A percentile compares a stretch with the other conserved stretches of the same genome.
phyloP scores from a whole-genome alignment of 2,329 filamentous ascomycete genomes.

The Xylariaceae sp. region DNA sequence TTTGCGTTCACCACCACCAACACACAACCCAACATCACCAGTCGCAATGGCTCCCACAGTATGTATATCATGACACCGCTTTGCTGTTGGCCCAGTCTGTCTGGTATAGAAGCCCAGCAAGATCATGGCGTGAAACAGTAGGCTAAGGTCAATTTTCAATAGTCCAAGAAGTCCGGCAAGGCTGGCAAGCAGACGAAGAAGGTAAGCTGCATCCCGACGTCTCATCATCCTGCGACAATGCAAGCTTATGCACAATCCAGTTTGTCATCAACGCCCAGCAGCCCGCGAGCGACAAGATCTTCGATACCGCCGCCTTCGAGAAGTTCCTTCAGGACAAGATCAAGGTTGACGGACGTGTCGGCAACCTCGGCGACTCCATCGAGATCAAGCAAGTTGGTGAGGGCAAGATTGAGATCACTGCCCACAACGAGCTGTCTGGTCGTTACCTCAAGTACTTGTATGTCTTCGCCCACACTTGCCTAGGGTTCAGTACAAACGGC shows the following conservation, averaged over 20 bases:
- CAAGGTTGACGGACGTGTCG: slow-evolving; percentile 98
- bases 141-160: slow-evolving; percentile 74
- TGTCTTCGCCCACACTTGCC: slow-evolving; percentile 34
- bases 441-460: slow-evolving; percentile 99
- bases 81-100: slow-evolving; percentile 79
- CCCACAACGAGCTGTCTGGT: slow-evolving; percentile 96
- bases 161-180: slow-evolving; percentile 65
- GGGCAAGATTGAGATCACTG: slow-evolving; percentile 96
- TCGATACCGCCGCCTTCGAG: slow-evolving; percentile 97
- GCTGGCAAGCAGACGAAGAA: slow-evolving; percentile 77
- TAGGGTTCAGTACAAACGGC: too few species aligned
- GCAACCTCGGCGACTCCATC: slow-evolving; percentile 94
- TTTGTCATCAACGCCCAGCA: slow-evolving; percentile 99
- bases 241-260: slow-evolving; percentile 38
- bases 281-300: slow-evolving; percentile 99
- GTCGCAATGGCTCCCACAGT: slow-evolving; percentile 79
- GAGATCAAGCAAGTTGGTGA: slow-evolving; percentile 87
- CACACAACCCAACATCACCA: slow-evolving; percentile 33
- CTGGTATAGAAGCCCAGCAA: slow-evolving; percentile 27
- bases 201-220: slow-evolving; percentile 41
- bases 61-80: slow-evolving; percentile 75
- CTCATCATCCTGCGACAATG: not conserved
- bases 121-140: slow-evolving; percentile 75
- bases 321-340: slow-evolving; percentile 99
- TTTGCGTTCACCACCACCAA: slow-evolving; percentile 57